Evolutionary conservation across 2,329 filamentous ascomycete species (phyloP), one percentile per base, ranked within the genome.

Genomic region (Colletotrichum sp.): DNA sequence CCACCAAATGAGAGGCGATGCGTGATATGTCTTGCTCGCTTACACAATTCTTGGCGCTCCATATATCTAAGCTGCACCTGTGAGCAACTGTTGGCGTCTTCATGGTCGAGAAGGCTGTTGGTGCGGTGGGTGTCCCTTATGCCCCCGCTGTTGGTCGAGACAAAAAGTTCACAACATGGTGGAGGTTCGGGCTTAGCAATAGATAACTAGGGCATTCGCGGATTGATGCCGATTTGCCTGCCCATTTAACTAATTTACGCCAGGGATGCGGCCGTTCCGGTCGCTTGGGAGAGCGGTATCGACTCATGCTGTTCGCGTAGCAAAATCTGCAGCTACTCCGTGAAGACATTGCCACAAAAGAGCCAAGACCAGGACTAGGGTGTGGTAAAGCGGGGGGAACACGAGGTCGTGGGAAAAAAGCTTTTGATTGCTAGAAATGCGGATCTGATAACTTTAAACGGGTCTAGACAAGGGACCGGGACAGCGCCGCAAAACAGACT

Each of bases 361-460:
- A 36, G 62, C 69, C n/a, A 22, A 52, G 44, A 52, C 44, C 44
- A 39, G 72, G 64, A 24, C 34, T 24, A 63, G 70, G 39, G 16
- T 10, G 36, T 57, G 52, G 34, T 26, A 55, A 30, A 72, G 57
- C 64, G 32, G 64, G 57, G 68, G 24, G 24, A 68, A 65, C 39
- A 68, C 64, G 44, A 68, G 57, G 44, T 63, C 22, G 36, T n/a
- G 57, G 67, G 13, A 15, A 16, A 52, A 48, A 30, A 68, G 30
- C 55, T 39, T 59, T 52, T 18, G 5, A 13, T 48, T 52, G 57
- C 26, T 69, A 32, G 18, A 36, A 59, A n/a, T 48, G 60, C 60
- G 66, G 71, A 76, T 76, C 75, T 70, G 66, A 76, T 76, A 76
- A 71, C 75, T 71, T 34, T 71, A 57, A 71, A 67, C 62, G 24